These are phyloP conservation scores for Schizophyllum amplum DNA, from an alignment of 1,284 basidiomycete genomes.

Conservation along the genomic window DNA sequence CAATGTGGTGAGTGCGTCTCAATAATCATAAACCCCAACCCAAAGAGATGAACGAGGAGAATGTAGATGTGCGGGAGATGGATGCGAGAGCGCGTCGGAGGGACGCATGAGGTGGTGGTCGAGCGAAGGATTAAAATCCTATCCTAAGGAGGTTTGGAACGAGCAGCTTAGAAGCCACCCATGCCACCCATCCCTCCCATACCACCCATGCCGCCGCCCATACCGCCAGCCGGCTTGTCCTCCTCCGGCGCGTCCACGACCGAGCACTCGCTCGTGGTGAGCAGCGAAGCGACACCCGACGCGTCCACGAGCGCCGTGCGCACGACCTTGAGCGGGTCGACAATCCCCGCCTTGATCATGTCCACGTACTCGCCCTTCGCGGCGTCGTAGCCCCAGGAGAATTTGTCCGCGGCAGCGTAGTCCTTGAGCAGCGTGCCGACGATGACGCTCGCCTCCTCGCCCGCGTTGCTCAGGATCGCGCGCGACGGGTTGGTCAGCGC, in stretches of 20 bases:
- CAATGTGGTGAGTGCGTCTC: not conserved
- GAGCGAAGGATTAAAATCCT: not conserved
- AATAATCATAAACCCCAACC: not conserved
- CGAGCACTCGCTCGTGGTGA: slow-evolving; percentile 91
- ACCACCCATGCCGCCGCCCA: slow-evolving; percentile 47
- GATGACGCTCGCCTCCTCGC: slow-evolving; percentile 91
- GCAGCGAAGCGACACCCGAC: slow-evolving; percentile 77
- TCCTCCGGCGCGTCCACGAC: slow-evolving; percentile 90
- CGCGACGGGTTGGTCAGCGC: slow-evolving; percentile 82
- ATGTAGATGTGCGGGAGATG: not conserved
- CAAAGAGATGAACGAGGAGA: not conserved
- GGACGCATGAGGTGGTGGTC: too few relatives aligned
- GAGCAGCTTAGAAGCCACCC: slow-evolving; percentile 18
- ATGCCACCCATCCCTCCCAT: slow-evolving; percentile 27
- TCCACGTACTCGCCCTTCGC: slow-evolving; percentile 88
- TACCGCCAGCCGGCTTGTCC: slow-evolving; percentile 47
- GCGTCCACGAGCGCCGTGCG: slow-evolving; percentile 89
- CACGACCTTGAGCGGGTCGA: slow-evolving; percentile 92
- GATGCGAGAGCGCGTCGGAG: too few relatives aligned
- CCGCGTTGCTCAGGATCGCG: slow-evolving; percentile 91
- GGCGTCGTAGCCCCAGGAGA: slow-evolving; percentile 89
- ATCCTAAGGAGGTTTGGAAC: not conserved
- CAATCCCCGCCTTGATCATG: slow-evolving; percentile 91
- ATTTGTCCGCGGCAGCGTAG: slow-evolving; percentile 62
- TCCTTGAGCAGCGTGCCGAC: slow-evolving; percentile 78